Percentiles rank a stretch among this genome's conserved stretches.
Evolutionary conservation across 495 filamentous ascomycete species (phyloP).

Genomic region (Aspergillus sparsus): DNA sequence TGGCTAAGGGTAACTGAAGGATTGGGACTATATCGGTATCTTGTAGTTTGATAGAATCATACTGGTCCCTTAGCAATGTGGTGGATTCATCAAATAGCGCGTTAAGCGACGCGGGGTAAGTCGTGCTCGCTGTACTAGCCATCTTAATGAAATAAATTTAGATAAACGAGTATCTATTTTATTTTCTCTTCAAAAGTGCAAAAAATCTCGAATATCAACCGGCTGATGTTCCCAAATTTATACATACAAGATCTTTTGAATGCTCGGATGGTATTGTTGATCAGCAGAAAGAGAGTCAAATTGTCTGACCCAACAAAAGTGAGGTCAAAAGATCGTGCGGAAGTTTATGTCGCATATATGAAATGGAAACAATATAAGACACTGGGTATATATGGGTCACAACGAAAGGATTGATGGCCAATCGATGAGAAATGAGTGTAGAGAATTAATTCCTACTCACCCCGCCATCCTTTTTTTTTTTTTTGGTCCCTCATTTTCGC

Average conservation of each 20-base stretch:
- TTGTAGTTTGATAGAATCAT: slow-evolving; percentile 41
- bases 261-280: neutral
- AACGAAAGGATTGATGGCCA: neutral
- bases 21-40: slow-evolving; percentile 39
- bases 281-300: neutral
- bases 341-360: neutral
- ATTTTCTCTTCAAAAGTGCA: too few species aligned
- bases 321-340: slow-evolving; percentile 7
- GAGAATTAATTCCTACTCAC: slow-evolving; percentile 9
- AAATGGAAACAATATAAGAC: slow-evolving; percentile 3
- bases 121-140: slow-evolving; percentile 27
- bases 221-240: neutral
- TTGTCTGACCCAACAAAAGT: neutral
- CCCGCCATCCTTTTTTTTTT: slow-evolving; percentile 20
- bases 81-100: slow-evolving; percentile 34
- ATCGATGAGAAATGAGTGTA: slow-evolving; percentile 8
- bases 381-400: neutral
- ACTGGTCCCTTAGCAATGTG: slow-evolving; percentile 32
- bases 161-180: too few species aligned
- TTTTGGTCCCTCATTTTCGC: slow-evolving; percentile 12
- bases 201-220: too few species aligned
- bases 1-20: slow-evolving; percentile 42
- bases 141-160: slow-evolving; percentile 19
- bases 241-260: too few species aligned
- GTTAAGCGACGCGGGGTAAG: slow-evolving; percentile 35